Percentiles rank a stretch among this genome's conserved stretches.
Conservation (phyloP, 106 monocot species). For the Iris macrosiphon region DNA sequence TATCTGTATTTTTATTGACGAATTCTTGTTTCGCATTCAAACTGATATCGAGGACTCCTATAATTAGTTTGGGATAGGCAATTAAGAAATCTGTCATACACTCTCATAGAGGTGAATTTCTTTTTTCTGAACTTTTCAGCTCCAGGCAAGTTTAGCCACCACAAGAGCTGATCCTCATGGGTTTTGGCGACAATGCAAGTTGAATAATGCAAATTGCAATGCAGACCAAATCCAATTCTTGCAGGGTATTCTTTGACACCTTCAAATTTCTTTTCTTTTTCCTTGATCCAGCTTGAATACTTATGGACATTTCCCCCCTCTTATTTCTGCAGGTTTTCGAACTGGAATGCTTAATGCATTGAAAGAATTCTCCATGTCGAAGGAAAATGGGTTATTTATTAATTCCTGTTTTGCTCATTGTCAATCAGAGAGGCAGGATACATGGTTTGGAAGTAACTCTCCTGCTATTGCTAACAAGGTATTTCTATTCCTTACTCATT, state of each 20-base stretch:
- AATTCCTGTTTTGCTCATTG: constrained; percentile 86
- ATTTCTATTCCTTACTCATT: constrained; percentile 5
- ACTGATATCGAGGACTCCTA: too few relatives aligned
- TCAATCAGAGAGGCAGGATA: constrained; percentile 48
- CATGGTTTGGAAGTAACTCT: constrained; percentile 48
- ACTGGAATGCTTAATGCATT: constrained; percentile 51
- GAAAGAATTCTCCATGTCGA: constrained; percentile 17
- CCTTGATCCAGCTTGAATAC: background rate
- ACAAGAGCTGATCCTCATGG: constrained; percentile 50
- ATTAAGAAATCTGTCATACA: background rate
- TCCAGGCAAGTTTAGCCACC: constrained; percentile 48
- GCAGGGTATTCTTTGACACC: too few relatives aligned
- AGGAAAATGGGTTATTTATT: constrained; percentile 46
- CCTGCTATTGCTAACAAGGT: constrained; percentile 49
- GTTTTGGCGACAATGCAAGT: constrained; percentile 52
- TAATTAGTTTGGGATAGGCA: too few relatives aligned
- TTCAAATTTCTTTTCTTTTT: background rate
- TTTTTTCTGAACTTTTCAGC: constrained; percentile 21
- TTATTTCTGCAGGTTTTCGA: constrained; percentile 59
- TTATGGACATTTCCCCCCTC: background rate
- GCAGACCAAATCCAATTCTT: constrained; percentile 45
- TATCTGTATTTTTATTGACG: too few relatives aligned
- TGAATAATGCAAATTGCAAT: constrained; percentile 39
- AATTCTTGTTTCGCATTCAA: too few relatives aligned
- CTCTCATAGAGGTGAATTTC: background rate